Evolutionary conservation across 2,329 filamentous ascomycete species (phyloP), one percentile per base, ranked within the genome.

Genomic region (Verticillium albo-atrum): DNA sequence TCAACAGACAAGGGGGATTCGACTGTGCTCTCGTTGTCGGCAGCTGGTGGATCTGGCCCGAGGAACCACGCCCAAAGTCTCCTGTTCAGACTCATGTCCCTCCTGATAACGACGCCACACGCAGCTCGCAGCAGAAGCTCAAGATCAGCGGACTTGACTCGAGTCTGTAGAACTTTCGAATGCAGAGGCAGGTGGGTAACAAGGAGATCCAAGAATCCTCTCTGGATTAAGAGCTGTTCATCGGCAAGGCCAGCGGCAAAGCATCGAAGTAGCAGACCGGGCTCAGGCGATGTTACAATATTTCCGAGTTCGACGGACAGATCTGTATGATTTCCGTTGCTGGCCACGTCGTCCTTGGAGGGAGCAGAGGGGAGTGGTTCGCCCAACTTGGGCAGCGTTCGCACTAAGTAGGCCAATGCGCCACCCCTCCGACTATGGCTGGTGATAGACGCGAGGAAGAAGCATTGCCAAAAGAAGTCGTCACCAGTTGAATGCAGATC

Each of bases 391-490:
- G 96, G 95, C 30, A 99, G 78, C 67, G 86, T 87, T 60, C 92
- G 88, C 55, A 86, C 81, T 47, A 99, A 79, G 72, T 96, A 99
- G 32, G 93, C 92, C 60, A 99, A 79, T 42, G 92, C 92, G 27
- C 95, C 95, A 64, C 91, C 87, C 58, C 95, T 87, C 62, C 94
- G 84, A 62, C 88, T 92, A 50, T 91, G 85, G 68, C 93, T 94
- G 1, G 95, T 97, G 61, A 99, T 95, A 20, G 91, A 89, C 10
- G 94, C 92, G 20, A 99, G 79, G 68, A 99, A 98, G 70, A 99
- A 89, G 72, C 92, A 97, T 76, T 99, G 95, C 95, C 95, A 99
- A 72, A 98, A 99, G 73, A 95, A 97, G 64, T 91, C 90, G 65
- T 93, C 91, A 10, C 87, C 87, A 9, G 82, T 82, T 53, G 78